Evolutionary conservation across 805 yeast species (phyloP), one percentile per base, ranked within the genome.

Genomic region (Yarrowia alimentaria): DNA sequence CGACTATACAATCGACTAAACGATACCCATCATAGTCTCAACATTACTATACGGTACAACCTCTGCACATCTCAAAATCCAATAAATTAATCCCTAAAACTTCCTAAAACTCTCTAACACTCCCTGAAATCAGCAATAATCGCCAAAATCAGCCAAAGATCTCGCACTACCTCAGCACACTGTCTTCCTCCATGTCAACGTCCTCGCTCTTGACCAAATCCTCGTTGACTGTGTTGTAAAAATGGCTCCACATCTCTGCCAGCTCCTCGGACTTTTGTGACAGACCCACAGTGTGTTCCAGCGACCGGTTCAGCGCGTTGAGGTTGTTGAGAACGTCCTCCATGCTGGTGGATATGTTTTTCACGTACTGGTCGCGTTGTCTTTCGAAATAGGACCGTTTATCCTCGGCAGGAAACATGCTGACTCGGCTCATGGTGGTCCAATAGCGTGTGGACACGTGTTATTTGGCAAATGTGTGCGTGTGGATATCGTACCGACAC

Each of bases 261-360:
- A 83, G 85, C 45, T 77, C 76, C 53, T 83, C 85, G 58, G 84
- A 85, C 54, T 83, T 90, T 60, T 80, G 79, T 1, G 93, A 90
- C 3, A 85, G 86, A 17, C 83, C 82, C 12, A 83, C 74, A 2
- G 81, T 76, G 33, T 78, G 80, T 57, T 81, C 83, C 47, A 85
- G 66, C 0, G 89, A 76, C 34, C 87, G 71, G 61, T 84, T 84
- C 54, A 85, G 67, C 16, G 80, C 74, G 57, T 81, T 83, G 53
- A 85, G 64, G 57, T 81, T 81, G 58, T 78, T 72, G 47, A 83
- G 68, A 6, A 83, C 83, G 0, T 82, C 74, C 57, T 81, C 88
- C 76, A 84, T 74, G 9, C 60, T 64, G n/a, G 47, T 33, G 2
- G 80, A 65, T 35, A 81, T 79, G 54, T 80, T 83, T 33, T 77